Evolutionary conservation across 768 basidiomycete species (phyloP).

Genomic region (Leucocoprinus sp.): DNA sequence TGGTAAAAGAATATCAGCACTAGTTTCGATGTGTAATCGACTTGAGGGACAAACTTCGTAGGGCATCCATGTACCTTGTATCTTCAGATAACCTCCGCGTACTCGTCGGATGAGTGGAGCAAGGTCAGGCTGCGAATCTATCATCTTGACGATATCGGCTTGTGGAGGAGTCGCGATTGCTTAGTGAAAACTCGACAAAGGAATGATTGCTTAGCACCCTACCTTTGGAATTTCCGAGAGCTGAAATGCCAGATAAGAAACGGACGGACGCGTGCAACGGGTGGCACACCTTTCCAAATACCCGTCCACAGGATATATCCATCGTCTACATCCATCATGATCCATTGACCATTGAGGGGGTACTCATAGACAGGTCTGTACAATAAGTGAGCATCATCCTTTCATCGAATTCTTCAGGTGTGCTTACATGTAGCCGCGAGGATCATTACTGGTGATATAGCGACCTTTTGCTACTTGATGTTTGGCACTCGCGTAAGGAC

Average conservation of each 20-base stretch:
- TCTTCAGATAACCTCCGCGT: slow-evolving; percentile 83
- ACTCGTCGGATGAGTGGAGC: slow-evolving; percentile 77
- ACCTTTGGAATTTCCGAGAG: slow-evolving; percentile 88
- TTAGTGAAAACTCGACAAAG: neutral
- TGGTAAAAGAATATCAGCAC: slow-evolving; percentile 29
- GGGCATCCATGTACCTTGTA: slow-evolving; percentile 93
- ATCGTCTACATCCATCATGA: slow-evolving; percentile 94
- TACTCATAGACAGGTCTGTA: slow-evolving; percentile 81
- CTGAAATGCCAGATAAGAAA: slow-evolving; percentile 24
- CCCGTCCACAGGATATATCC: slow-evolving; percentile 91
- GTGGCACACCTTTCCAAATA: slow-evolving; percentile 78
- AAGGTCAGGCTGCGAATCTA: slow-evolving; percentile 85
- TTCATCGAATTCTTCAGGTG: slow-evolving; percentile 12
- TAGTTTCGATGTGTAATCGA: slow-evolving; percentile 1
- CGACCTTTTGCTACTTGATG: slow-evolving; percentile 82
- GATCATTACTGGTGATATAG: slow-evolving; percentile 87
- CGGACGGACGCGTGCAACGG: neutral
- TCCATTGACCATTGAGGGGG: slow-evolving; percentile 83
- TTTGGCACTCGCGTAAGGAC: slow-evolving; percentile 66
- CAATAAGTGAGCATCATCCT: slow-evolving; percentile 6
- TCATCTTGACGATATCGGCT: slow-evolving; percentile 92
- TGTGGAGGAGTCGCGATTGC: neutral
- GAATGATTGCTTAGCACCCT: too few relatives aligned
- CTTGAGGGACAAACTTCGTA: slow-evolving; percentile 52
- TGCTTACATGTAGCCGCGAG: slow-evolving; percentile 80